These are phyloP conservation scores for Colletotrichum incanum DNA, from an alignment of 2,329 filamentous ascomycete genomes.

Conservation along the genomic window DNA sequence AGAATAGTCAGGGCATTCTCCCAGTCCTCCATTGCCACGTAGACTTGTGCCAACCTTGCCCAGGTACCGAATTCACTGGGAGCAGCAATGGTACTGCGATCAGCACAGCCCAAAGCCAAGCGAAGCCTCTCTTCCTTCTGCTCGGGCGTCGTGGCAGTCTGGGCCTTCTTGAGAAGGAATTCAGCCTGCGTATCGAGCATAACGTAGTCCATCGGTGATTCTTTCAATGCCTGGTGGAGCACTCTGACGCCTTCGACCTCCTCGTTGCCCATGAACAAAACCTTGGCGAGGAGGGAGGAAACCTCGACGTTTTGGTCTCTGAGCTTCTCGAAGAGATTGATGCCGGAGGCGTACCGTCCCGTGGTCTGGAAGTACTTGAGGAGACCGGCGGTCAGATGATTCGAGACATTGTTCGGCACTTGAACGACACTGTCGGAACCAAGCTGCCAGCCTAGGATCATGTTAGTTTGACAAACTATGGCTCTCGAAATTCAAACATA, in stretches of 20 bases:
- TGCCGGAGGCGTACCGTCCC: conserved; percentile 92
- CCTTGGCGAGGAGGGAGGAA: conserved; percentile 90
- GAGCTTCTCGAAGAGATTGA: conserved; percentile 98
- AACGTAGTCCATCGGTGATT: conserved; percentile 97
- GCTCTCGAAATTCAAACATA: conserved; percentile 52
- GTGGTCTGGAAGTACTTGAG: conserved; percentile 96
- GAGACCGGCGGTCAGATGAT: conserved; percentile 94
- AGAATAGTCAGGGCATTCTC: conserved; percentile 94
- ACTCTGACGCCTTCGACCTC: conserved; percentile 95
- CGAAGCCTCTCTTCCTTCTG: conserved; percentile 79
- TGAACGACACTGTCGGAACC: conserved; percentile 98
- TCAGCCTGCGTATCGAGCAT: conserved; percentile 95
- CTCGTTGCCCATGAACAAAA: conserved; percentile 95
- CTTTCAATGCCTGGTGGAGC: conserved; percentile 88
- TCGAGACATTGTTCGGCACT: conserved; percentile 96
- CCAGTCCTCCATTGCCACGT: conserved; percentile 95
- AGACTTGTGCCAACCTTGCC: conserved; percentile 94
- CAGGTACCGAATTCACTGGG: conserved; percentile 98
- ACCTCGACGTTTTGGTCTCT: conserved; percentile 93
- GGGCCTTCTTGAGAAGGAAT: conserved; percentile 89
- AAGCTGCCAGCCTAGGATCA: conserved; percentile 83
- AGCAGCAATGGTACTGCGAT: conserved; percentile 93
- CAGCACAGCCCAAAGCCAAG: conserved; percentile 92
- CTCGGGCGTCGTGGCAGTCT: conserved; percentile 67
- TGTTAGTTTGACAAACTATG: conserved; percentile 42